phyloP scores from a whole-genome alignment of 2,329 filamentous ascomycete genomes.

The Pestalotiopsis sp. region DNA sequence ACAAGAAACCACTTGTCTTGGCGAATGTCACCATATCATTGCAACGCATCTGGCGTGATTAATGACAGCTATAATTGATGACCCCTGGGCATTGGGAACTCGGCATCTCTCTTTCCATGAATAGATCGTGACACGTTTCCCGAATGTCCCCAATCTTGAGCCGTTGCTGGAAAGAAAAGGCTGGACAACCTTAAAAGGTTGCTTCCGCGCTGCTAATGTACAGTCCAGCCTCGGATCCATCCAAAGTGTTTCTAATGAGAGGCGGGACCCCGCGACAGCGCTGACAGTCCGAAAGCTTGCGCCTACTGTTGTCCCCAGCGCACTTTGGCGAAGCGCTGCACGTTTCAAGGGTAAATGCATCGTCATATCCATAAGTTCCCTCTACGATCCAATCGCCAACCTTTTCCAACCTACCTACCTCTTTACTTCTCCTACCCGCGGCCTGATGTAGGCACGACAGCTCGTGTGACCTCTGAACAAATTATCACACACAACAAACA shows the following conservation, averaged over 20 bases:
- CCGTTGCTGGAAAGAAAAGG: neutral
- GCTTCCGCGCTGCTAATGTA: neutral
- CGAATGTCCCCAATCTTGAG: neutral
- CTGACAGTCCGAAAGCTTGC: neutral
- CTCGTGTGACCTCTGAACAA: neutral
- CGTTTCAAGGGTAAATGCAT: conserved; percentile 2
- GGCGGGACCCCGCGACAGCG: neutral
- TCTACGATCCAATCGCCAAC: neutral
- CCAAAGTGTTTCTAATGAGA: neutral
- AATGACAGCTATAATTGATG: neutral
- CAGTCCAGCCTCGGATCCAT: neutral
- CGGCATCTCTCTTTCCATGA: neutral
- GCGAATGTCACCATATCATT: neutral
- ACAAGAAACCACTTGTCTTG: neutral
- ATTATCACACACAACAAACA: neutral
- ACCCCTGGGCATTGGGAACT: neutral
- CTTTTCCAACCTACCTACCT: neutral
- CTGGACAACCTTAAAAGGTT: neutral
- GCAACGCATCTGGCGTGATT: neutral
- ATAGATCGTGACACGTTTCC: neutral
- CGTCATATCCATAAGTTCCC: neutral
- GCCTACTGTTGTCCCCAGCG: neutral
- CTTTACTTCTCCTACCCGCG: neutral
- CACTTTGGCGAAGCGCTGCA: neutral
- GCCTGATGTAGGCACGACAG: neutral